Evolutionary conservation across 352 stramenopile genomes (phyloP).

Genomic region (Phytophthora litchii): DNA sequence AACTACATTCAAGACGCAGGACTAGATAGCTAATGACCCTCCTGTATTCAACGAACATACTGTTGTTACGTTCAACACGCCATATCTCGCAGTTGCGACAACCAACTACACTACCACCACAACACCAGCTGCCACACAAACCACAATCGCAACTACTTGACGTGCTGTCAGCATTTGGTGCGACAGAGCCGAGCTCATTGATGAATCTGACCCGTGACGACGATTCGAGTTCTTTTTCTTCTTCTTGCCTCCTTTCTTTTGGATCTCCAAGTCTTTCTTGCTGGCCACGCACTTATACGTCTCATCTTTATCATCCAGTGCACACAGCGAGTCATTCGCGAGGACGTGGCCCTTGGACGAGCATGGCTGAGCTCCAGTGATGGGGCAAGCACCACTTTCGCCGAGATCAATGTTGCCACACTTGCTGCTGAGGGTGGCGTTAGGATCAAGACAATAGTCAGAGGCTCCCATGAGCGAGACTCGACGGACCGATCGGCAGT

Average conservation of each 20-base stretch:
- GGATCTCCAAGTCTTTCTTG: conserved; percentile 66
- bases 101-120: conserved; percentile 30
- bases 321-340: conserved; percentile 64
- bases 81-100: conserved; percentile 8
- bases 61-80: conserved; percentile 9
- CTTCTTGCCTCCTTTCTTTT: conserved; percentile 50
- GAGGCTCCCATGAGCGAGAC: conserved; percentile 78
- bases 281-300: conserved; percentile 81
- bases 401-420: conserved; percentile 63
- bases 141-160: conserved; percentile 28
- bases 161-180: conserved; percentile 13
- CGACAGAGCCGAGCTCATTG: conserved; percentile 12
- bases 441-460: conserved; percentile 66
- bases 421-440: conserved; percentile 57
- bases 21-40: conserved; percentile 15
- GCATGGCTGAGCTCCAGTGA: conserved; percentile 57
- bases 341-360: conserved; percentile 63
- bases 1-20: conserved; percentile 7
- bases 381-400: conserved; percentile 62
- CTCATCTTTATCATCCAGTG: conserved; percentile 59
- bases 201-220: conserved; percentile 20
- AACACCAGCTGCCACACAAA: conserved; percentile 27
- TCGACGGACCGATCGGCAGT: conserved; percentile 43
- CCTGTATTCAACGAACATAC: conserved; percentile 20
- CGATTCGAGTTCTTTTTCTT: conserved; percentile 41